Percentiles rank a stretch among this genome's conserved stretches.
phyloP scores from a whole-genome alignment of 2,329 filamentous ascomycete genomes.

The Mycosphaerella sp. region DNA sequence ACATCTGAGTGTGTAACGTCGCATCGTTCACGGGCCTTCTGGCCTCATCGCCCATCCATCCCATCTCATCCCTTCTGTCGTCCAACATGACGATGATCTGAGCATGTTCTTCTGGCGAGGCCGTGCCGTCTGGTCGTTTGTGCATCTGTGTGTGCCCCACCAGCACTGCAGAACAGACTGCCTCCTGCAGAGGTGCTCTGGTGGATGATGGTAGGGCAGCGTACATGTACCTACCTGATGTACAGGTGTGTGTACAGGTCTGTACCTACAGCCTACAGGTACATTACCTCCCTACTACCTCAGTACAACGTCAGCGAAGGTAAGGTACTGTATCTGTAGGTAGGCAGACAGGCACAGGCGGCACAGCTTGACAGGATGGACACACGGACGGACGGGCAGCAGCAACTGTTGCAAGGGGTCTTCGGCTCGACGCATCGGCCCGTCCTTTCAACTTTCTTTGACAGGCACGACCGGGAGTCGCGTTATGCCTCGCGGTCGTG shows the following conservation, averaged over 20 bases:
- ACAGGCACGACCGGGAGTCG: conserved; percentile 15
- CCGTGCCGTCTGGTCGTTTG: conserved; percentile 8
- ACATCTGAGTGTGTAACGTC: background rate
- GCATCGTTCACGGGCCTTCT: background rate
- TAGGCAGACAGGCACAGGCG: too few relatives aligned
- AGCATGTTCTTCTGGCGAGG: background rate
- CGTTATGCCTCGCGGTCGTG: conserved; percentile 13
- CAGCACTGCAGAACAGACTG: background rate
- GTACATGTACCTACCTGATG: background rate
- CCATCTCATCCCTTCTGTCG: background rate
- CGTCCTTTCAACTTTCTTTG: conserved; percentile 4
- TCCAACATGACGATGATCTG: conserved; percentile 3
- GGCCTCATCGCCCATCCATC: background rate
- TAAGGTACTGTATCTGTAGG: too few relatives aligned
- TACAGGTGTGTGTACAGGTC: too few relatives aligned
- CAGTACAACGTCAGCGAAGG: background rate
- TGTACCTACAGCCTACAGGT: too few relatives aligned
- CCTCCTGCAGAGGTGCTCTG: too few relatives aligned
- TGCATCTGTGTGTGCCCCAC: conserved; percentile 1
- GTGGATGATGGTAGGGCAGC: too few relatives aligned
- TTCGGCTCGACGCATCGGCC: conserved; percentile 15
- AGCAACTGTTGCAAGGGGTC: conserved; percentile 5
- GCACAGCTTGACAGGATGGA: conserved; percentile 1
- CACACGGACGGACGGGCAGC: conserved; percentile 3
- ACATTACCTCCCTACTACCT: too few relatives aligned